Evolutionary conservation across 352 stramenopile genomes (phyloP).

Genomic region (Phytophthora cactorum): DNA sequence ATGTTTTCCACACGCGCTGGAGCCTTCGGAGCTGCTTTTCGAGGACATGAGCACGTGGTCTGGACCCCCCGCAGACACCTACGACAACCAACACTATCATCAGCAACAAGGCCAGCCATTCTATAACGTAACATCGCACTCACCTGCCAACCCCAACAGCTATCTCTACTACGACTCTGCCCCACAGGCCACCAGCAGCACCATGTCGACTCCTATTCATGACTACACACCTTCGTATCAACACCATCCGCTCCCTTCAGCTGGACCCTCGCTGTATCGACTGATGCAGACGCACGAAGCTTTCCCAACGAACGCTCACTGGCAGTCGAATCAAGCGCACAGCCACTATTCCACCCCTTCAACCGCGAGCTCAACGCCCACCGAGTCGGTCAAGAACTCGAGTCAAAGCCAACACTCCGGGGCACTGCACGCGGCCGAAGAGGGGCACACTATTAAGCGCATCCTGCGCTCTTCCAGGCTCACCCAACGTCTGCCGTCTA

Average conservation of each 20-base stretch:
- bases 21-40: slow-evolving; percentile 49
- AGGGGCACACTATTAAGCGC: slow-evolving; percentile 24
- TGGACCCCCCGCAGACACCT: slow-evolving; percentile 14
- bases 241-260: slow-evolving; percentile 12
- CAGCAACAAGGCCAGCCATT: slow-evolving; percentile 30
- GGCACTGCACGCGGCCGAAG: slow-evolving; percentile 7
- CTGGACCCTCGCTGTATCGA: slow-evolving; percentile 22
- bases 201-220: slow-evolving; percentile 16
- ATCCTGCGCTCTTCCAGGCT: slow-evolving; percentile 29
- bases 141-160: slow-evolving; percentile 1
- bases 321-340: slow-evolving; percentile 21
- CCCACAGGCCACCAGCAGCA: slow-evolving; percentile 3
- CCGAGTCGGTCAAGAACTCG: background rate
- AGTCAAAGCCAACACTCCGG: background rate
- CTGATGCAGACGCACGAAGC: slow-evolving; percentile 22
- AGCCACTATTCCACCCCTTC: slow-evolving; percentile 21
- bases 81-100: slow-evolving; percentile 34
- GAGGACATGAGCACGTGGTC: slow-evolving; percentile 41
- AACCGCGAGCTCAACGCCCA: slow-evolving; percentile 15
- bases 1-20: slow-evolving; percentile 37
- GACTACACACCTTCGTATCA: slow-evolving; percentile 29
- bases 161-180: slow-evolving; percentile 27
- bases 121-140: slow-evolving; percentile 25
- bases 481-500: slow-evolving; percentile 5
- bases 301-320: slow-evolving; percentile 10